phyloP scores from a whole-genome alignment of 2,329 filamentous ascomycete species.

The Aotearoamyces nothofagi region DNA sequence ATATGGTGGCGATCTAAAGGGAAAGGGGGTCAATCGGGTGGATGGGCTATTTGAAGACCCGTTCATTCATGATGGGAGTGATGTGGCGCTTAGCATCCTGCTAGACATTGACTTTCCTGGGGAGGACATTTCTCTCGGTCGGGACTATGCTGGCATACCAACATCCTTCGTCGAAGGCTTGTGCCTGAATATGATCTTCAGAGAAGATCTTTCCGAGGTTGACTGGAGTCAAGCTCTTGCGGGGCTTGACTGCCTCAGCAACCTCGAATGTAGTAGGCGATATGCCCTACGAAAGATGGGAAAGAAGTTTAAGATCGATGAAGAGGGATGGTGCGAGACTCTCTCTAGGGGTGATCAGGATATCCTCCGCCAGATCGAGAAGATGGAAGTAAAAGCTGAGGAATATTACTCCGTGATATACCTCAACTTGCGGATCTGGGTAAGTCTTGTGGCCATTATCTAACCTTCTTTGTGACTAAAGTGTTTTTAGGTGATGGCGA shows the following conservation, averaged over 20 bases:
- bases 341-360: background rate
- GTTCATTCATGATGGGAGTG: conserved; percentile 8
- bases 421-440: background rate
- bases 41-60: too few relatives aligned
- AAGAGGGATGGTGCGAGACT: background rate
- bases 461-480: background rate
- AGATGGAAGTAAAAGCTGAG: background rate
- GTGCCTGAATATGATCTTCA: conserved; percentile 9
- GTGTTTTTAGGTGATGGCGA: background rate
- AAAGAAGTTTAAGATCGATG: background rate
- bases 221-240: conserved; percentile 12
- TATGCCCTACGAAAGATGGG: background rate
- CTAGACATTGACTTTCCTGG: conserved; percentile 6
- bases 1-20: too few relatives aligned
- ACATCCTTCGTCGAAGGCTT: conserved; percentile 7
- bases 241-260: background rate
- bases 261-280: background rate
- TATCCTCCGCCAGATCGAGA: background rate
- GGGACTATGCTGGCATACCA: conserved; percentile 7
- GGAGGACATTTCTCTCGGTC: background rate
- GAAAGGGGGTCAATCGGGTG: too few relatives aligned
- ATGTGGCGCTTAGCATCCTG: too few relatives aligned
- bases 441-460: background rate
- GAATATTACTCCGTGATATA: background rate
- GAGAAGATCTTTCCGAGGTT: conserved; percentile 8